Conservation (phyloP, 2,329 filamentous ascomycete genomes). For the Pseudogymnoascus sp. region DNA sequence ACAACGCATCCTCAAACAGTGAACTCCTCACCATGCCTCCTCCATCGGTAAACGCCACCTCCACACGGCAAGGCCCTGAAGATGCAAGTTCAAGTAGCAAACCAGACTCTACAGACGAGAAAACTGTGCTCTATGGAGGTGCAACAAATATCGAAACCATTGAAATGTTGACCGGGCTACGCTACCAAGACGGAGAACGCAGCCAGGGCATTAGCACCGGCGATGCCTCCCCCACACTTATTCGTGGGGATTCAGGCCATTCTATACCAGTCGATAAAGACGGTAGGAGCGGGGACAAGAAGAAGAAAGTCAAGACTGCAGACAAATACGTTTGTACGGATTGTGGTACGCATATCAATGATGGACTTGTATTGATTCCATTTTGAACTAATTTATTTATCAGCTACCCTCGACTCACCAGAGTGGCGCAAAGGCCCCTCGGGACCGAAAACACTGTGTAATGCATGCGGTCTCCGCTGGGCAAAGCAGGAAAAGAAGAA, state of each 20-base stretch:
- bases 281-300: constrained; percentile 63
- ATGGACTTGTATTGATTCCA: not conserved
- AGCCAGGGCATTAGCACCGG: constrained; percentile 84
- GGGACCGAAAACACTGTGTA: constrained; percentile 90
- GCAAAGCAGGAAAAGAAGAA: constrained; percentile 76
- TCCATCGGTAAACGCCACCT: constrained; percentile 55
- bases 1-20: constrained; percentile 29
- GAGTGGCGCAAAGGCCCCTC: constrained; percentile 94
- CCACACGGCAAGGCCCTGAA: constrained; percentile 75
- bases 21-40: constrained; percentile 53
- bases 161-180: constrained; percentile 83
- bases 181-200: constrained; percentile 81
- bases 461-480: constrained; percentile 77
- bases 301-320: constrained; percentile 71
- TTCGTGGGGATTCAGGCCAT: constrained; percentile 80
- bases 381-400: constrained; percentile 7
- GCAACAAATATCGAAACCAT: constrained; percentile 75
- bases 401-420: constrained; percentile 77
- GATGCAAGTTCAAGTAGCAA: constrained; percentile 56
- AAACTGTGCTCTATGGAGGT: constrained; percentile 75
- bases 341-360: constrained; percentile 54
- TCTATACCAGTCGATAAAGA: constrained; percentile 76
- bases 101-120: constrained; percentile 72
- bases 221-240: constrained; percentile 68
- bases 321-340: constrained; percentile 95